phyloP scores from a whole-genome alignment of 257 asterid genomes.

The Striga asiatica region DNA sequence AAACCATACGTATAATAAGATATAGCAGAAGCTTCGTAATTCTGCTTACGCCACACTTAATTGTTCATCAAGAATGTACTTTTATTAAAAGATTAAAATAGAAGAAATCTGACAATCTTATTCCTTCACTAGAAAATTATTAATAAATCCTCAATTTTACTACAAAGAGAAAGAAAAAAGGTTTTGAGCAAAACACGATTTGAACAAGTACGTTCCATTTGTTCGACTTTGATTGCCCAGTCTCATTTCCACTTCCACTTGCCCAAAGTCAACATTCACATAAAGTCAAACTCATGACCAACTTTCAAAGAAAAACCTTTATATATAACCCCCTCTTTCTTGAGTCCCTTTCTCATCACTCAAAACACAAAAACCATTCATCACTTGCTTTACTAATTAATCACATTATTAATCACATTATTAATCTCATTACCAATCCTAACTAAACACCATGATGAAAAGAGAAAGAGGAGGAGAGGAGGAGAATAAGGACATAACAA shows the following conservation, averaged over 20 bases:
- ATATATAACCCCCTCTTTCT: background rate
- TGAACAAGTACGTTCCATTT: background rate
- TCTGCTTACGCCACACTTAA: too few species aligned
- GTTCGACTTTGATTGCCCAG: background rate
- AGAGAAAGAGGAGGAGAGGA: constrained; percentile 22
- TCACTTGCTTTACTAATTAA: background rate
- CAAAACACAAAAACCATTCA: background rate
- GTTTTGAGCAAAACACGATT: too few species aligned
- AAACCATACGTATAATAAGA: too few species aligned
- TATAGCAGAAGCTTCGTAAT: too few species aligned
- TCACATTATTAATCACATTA: background rate
- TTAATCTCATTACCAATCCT: too few species aligned
- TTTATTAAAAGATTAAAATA: too few species aligned
- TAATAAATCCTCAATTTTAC: background rate
- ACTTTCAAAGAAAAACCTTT: background rate
- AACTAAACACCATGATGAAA: constrained; percentile 14
- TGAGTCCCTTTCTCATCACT: background rate
- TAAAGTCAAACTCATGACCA: background rate
- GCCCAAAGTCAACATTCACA: background rate
- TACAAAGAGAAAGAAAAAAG: background rate
- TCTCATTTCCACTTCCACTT: background rate
- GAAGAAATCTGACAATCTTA: too few species aligned
- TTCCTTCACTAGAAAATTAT: too few species aligned
- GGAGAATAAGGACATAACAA: background rate
- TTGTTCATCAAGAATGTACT: too few species aligned